These are phyloP conservation scores for Cymodocea nodosa DNA, from an alignment of 116 monocot species.

Conservation along the genomic window DNA sequence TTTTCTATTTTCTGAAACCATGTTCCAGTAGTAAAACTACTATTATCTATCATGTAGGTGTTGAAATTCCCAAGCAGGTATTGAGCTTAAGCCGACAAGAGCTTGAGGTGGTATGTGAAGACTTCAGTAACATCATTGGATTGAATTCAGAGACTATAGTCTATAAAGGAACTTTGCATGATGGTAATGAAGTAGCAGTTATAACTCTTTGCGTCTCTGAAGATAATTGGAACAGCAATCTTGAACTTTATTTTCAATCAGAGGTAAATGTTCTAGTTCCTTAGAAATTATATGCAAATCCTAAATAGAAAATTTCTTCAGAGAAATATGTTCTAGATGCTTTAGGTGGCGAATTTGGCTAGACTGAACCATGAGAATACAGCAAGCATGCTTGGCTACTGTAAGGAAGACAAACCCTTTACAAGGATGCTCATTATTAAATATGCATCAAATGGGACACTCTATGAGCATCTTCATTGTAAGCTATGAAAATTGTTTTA, in stretches of 20 bases:
- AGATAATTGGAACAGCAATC: constrained; percentile 58
- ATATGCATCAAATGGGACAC: constrained; percentile 94
- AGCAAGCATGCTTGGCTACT: constrained; percentile 71
- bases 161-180: constrained; percentile 81
- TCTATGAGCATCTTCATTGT: constrained; percentile 96
- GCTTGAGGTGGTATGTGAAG: constrained; percentile 92
- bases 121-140: constrained; percentile 97
- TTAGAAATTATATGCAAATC: constrained; percentile 17
- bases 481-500: constrained; percentile 14
- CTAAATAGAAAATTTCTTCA: not conserved
- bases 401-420: constrained; percentile 60
- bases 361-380: constrained; percentile 75
- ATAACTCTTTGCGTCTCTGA: constrained; percentile 50
- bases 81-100: constrained; percentile 48
- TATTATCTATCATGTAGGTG: constrained; percentile 10
- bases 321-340: not conserved
- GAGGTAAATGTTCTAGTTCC: constrained; percentile 34
- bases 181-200: constrained; percentile 87
- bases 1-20: not conserved
- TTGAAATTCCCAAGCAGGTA: constrained; percentile 59
- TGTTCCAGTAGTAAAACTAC: too few species aligned
- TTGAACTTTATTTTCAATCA: constrained; percentile 55
- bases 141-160: constrained; percentile 57
- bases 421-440: constrained; percentile 89
- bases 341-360: constrained; percentile 70